These are phyloP conservation scores for Arthrinium phaeospermum DNA, from an alignment of 2,329 filamentous ascomycete genomes.

Conservation along the genomic window DNA sequence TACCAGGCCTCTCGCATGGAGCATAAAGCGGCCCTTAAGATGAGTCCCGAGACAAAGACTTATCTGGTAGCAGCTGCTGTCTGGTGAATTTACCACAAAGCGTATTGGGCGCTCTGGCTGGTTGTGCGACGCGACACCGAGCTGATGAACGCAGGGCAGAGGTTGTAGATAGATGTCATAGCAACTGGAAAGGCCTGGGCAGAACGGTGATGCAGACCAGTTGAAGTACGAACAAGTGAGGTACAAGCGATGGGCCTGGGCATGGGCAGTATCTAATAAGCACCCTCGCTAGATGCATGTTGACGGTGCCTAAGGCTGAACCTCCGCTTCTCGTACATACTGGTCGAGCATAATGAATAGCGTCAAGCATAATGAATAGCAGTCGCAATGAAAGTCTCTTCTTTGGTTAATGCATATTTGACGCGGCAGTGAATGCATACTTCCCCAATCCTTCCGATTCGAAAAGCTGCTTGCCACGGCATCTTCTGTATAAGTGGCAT, in stretches of 20 bases:
- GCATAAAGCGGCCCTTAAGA: not conserved
- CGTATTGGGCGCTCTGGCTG: not conserved
- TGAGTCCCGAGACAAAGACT: not conserved
- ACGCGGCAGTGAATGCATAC: not conserved
- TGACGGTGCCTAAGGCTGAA: not conserved
- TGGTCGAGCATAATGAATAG: conserved; percentile 7
- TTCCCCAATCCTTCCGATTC: not conserved
- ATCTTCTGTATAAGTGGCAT: no score
- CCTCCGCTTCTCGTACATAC: not conserved
- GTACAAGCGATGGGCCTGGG: not conserved
- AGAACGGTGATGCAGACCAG: not conserved
- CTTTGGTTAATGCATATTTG: not conserved
- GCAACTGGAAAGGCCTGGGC: not conserved
- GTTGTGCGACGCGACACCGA: not conserved
- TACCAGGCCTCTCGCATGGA: not conserved
- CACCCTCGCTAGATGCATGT: not conserved
- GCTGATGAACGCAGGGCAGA: not conserved
- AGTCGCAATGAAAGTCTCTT: not conserved
- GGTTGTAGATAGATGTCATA: not conserved
- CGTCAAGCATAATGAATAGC: conserved; percentile 9
- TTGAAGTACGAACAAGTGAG: not conserved
- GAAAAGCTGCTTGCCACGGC: no score
- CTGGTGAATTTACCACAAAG: not conserved
- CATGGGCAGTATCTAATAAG: not conserved
- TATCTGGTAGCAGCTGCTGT: not conserved